Evolutionary conservation across 805 yeast species (phyloP).

Genomic region (Cyberlindnera bimundalis): DNA sequence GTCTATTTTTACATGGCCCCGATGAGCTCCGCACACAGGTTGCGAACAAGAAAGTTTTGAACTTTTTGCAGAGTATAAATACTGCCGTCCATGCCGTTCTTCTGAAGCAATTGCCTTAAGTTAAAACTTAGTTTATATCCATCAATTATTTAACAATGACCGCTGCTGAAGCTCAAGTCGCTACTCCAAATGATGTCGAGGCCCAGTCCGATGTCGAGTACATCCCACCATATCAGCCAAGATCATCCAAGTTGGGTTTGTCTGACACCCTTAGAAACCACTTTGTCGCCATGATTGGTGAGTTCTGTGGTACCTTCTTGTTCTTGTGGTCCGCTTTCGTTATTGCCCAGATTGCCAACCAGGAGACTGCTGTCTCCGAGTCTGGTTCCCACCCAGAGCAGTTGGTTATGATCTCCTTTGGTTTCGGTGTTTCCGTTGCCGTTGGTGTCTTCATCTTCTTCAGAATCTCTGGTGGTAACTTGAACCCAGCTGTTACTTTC

Average conservation of each 20-base stretch:
- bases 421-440: slow-evolving; percentile 84
- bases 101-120: too few relatives aligned
- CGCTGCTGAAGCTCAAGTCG: slow-evolving; percentile 9
- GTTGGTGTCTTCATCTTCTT: slow-evolving; percentile 64
- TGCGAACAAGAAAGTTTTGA: not conserved
- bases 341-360: slow-evolving; percentile 82
- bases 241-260: slow-evolving; percentile 36
- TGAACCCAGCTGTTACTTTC: slow-evolving; percentile 85
- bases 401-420: slow-evolving; percentile 75
- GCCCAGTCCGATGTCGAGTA: slow-evolving; percentile 36
- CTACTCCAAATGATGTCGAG: slow-evolving; percentile 20
- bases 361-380: slow-evolving; percentile 35
- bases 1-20: not conserved
- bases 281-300: slow-evolving; percentile 68
- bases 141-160: slow-evolving; percentile 9
- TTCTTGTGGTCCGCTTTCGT: slow-evolving; percentile 79
- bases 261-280: slow-evolving; percentile 52
- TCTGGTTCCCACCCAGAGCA: slow-evolving; percentile 59
- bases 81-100: not conserved
- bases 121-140: not conserved
- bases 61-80: not conserved
- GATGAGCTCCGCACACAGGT: not conserved
- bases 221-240: slow-evolving; percentile 36
- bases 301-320: slow-evolving; percentile 81
- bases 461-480: slow-evolving; percentile 84